phyloP scores from a whole-genome alignment of 192 early-diverging fungal species.

The Linnemannia hyalina region DNA sequence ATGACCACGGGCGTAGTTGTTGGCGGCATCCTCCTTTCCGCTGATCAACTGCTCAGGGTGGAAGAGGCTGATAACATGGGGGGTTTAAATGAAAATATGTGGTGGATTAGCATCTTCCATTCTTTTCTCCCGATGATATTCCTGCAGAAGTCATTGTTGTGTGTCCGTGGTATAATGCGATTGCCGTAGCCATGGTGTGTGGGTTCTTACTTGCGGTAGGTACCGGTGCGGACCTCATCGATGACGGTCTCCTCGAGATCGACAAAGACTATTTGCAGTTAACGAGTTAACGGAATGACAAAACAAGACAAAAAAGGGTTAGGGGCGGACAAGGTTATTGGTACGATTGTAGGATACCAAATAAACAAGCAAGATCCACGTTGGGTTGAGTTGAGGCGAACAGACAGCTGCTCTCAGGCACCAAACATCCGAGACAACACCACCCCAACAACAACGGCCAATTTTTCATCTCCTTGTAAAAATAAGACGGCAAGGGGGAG shows the following conservation, averaged over 20 bases:
- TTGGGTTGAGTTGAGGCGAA: background rate
- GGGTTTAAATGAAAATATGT: background rate
- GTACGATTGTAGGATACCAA: background rate
- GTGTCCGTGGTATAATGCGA: background rate
- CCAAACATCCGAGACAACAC: background rate
- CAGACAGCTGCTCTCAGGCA: background rate
- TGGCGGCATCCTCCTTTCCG: slow-evolving; percentile 99
- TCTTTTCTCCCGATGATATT: background rate
- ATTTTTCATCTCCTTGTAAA: background rate
- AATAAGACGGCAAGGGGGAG: slow-evolving; percentile 2
- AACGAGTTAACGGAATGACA: background rate
- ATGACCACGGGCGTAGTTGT: slow-evolving; percentile 99
- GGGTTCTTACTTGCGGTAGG: slow-evolving; percentile 86
- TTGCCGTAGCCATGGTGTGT: background rate
- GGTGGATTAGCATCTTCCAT: background rate
- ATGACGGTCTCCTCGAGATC: slow-evolving; percentile 97
- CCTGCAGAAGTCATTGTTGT: background rate
- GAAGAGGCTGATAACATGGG: slow-evolving; percentile 51
- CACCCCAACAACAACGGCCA: background rate
- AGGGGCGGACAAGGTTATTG: background rate
- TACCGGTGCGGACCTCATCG: slow-evolving; percentile 99
- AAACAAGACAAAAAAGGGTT: slow-evolving; percentile 3
- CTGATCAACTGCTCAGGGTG: slow-evolving; percentile 97
- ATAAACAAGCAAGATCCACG: background rate
- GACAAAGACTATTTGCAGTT: slow-evolving; percentile 82